Evolutionary conservation across 805 yeast species (phyloP).

Genomic region (Danielia oregonensis): DNA sequence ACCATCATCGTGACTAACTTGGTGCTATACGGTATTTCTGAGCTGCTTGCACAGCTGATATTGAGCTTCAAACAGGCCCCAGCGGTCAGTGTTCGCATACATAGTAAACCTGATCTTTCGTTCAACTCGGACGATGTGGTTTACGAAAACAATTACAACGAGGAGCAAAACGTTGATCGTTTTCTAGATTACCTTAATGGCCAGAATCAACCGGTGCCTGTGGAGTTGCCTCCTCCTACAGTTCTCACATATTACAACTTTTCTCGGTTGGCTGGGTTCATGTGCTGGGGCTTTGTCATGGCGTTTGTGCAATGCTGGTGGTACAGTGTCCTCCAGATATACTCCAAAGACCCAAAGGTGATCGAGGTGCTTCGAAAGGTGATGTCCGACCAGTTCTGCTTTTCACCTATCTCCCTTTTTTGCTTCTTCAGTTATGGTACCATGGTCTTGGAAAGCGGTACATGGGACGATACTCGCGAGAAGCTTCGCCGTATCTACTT

Average conservation of each 20-base stretch:
- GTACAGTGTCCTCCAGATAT: constrained; percentile 82
- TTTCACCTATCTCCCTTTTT: constrained; percentile 80
- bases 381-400: constrained; percentile 82
- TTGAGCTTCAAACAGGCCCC: constrained; percentile 26
- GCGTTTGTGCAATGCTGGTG: constrained; percentile 84
- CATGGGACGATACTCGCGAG: constrained; percentile 54
- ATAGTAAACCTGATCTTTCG: constrained; percentile 14
- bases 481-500: constrained; percentile 68
- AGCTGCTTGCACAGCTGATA: constrained; percentile 80
- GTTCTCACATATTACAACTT: constrained; percentile 60
- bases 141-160: not conserved
- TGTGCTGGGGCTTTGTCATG: constrained; percentile 82
- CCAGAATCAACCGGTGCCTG: constrained; percentile 3
- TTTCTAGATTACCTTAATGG: constrained; percentile 28
- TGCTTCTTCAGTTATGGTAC: constrained; percentile 84
- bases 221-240: too few relatives aligned
- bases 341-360: constrained; percentile 76
- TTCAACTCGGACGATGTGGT: constrained; percentile 18
- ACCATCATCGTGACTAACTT: constrained; percentile 80
- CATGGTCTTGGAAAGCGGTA: constrained; percentile 72
- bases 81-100: constrained; percentile 16
- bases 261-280: constrained; percentile 70
- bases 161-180: constrained; percentile 21
- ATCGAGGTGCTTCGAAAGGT: constrained; percentile 85
- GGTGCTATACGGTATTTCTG: constrained; percentile 85